Evolutionary conservation across 2,329 filamentous ascomycete genomes (phyloP).

Genomic region (Colletotrichum sp.): DNA sequence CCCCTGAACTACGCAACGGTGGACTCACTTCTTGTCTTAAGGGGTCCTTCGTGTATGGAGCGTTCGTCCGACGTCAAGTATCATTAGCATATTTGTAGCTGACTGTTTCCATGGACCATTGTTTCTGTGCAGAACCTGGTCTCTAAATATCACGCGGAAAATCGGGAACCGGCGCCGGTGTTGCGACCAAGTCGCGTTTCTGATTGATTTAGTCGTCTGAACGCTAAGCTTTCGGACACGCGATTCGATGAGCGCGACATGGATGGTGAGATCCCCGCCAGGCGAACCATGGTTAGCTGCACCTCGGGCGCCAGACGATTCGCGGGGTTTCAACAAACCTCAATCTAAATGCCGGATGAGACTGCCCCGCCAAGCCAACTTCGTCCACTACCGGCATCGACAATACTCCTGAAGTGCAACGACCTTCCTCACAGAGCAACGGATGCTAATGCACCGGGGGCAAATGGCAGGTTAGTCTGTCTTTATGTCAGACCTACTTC

Average conservation of each 20-base stretch:
- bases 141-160: not conserved
- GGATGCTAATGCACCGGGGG: not conserved
- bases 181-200: not conserved
- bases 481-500: not conserved
- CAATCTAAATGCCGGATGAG: slow-evolving; percentile 8
- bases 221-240: not conserved
- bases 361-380: not conserved
- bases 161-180: not conserved
- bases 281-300: not conserved
- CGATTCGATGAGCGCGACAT: not conserved
- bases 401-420: not conserved
- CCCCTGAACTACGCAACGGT: not conserved
- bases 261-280: not conserved
- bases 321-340: not conserved
- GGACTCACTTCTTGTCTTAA: not conserved
- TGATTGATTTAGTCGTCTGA: not conserved
- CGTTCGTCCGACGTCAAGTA: not conserved
- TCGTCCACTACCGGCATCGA: not conserved
- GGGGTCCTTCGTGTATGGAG: not conserved
- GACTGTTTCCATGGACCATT: not conserved
- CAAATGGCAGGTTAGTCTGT: not conserved
- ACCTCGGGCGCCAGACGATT: not conserved
- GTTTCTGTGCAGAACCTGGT: not conserved
- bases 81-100: not conserved
- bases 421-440: not conserved